Evolutionary conservation across 2,329 filamentous ascomycete genomes (phyloP).

Genomic region (Alternaria sp.): DNA sequence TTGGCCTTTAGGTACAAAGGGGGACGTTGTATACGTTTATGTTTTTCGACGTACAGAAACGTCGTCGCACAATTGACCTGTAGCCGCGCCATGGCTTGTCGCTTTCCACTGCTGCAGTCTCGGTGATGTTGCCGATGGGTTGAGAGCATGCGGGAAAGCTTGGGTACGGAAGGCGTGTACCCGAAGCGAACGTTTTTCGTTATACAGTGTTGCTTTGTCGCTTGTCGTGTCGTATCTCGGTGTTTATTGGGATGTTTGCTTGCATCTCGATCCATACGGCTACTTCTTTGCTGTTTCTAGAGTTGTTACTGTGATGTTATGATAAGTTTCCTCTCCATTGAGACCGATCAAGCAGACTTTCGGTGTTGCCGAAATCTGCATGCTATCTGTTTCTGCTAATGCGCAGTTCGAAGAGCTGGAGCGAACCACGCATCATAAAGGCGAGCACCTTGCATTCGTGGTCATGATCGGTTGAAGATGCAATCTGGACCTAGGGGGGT

Average conservation of each 20-base stretch:
- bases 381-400: neutral
- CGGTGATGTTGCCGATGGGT: neutral
- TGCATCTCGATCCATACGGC: neutral
- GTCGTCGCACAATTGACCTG: neutral
- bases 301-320: neutral
- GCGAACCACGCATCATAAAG: neutral
- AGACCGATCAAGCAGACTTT: neutral
- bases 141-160: neutral
- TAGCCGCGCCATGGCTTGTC: constrained; percentile 5
- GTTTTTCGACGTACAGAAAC: neutral
- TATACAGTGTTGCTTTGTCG: constrained; percentile 3
- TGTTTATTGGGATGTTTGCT: neutral
- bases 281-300: neutral
- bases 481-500: neutral
- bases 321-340: neutral
- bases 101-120: neutral
- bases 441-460: neutral
- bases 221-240: neutral
- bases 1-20: constrained; percentile 3
- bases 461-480: neutral
- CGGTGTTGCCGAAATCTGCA: neutral
- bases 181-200: constrained; percentile 9
- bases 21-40: neutral
- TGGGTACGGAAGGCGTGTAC: neutral
- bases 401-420: neutral